Conservation (phyloP, 1,139 yeast species). For the Yamadazyma pseudoaaseri region DNA sequence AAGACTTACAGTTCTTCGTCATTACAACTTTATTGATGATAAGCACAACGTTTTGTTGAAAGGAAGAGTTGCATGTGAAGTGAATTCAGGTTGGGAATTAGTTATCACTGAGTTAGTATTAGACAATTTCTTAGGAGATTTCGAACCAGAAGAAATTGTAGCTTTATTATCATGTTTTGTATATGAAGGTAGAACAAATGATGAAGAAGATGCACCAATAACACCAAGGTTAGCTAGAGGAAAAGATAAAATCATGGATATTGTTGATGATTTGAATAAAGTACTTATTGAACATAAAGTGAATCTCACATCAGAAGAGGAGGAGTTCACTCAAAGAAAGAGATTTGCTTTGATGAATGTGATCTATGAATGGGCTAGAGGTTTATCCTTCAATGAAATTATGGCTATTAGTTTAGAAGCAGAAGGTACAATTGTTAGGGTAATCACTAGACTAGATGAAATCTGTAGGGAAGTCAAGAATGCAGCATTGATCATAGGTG, state of each 20-base stretch:
- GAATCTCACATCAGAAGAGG: conserved; percentile 78
- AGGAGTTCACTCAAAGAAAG: conserved; percentile 76
- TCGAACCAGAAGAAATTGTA: conserved; percentile 94
- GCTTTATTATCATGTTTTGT: conserved; percentile 90
- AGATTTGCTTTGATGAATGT: conserved; percentile 90
- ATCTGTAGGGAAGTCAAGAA: conserved; percentile 92
- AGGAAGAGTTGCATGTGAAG: conserved; percentile 85
- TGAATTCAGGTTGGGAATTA: conserved; percentile 88
- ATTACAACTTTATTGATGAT: conserved; percentile 73
- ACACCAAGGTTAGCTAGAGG: conserved; percentile 89
- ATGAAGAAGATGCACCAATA: conserved; percentile 56
- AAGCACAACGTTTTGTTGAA: conserved; percentile 76
- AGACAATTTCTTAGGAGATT: conserved; percentile 89
- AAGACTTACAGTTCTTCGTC: conserved; percentile 71
- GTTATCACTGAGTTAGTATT: conserved; percentile 84
- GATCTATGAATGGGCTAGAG: conserved; percentile 98
- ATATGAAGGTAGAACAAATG: conserved; percentile 78
- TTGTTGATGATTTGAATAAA: conserved; percentile 60
- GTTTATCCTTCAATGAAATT: conserved; percentile 85
- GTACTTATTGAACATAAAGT: conserved; percentile 72
- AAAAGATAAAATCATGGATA: conserved; percentile 63
- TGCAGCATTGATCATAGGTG: conserved; percentile 94
- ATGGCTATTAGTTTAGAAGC: conserved; percentile 87
- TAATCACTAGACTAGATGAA: conserved; percentile 90
- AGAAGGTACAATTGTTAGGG: conserved; percentile 98